Conservation (phyloP, 2,329 filamentous ascomycete genomes). For the Hymenoscyphus fructigenus region DNA sequence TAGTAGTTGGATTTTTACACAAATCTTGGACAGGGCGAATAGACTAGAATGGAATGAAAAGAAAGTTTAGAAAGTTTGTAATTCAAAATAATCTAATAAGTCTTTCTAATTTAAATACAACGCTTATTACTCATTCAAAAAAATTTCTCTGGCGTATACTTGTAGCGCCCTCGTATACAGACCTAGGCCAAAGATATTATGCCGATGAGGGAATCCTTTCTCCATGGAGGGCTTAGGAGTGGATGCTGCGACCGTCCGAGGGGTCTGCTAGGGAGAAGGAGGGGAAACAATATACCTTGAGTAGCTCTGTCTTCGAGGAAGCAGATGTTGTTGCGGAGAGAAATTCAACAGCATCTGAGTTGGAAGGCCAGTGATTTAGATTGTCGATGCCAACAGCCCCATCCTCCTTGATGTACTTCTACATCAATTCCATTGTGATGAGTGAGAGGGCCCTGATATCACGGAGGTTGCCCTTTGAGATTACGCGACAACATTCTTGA, state of each 20-base stretch:
- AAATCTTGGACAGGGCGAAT: background rate
- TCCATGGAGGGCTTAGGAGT: conserved; percentile 15
- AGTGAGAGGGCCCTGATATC: conserved; percentile 13
- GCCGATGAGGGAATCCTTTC: conserved; percentile 17
- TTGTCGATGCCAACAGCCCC: conserved; percentile 37
- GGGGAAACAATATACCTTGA: conserved; percentile 15
- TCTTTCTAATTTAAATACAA: conserved; percentile 7
- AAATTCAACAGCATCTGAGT: conserved; percentile 35
- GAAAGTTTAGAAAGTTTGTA: background rate
- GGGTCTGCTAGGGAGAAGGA: conserved; percentile 1
- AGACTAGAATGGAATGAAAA: conserved; percentile 2
- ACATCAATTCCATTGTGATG: conserved; percentile 23
- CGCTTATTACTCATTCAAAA: background rate
- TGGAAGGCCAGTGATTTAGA: conserved; percentile 34
- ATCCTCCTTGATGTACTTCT: conserved; percentile 38
- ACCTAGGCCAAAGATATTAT: conserved; percentile 18
- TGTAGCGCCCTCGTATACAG: conserved; percentile 15
- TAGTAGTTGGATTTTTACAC: background rate
- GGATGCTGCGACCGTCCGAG: conserved; percentile 13
- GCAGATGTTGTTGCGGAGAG: conserved; percentile 35
- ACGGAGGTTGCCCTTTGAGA: conserved; percentile 8
- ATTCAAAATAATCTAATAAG: conserved; percentile 4
- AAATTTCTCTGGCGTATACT: conserved; percentile 13
- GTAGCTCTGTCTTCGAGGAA: conserved; percentile 23
- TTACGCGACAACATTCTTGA: conserved; percentile 22